Evolutionary conservation across 192 early-diverging fungal species (phyloP), one percentile per base, ranked within the genome.

Genomic region (Dissophora globulifera): DNA sequence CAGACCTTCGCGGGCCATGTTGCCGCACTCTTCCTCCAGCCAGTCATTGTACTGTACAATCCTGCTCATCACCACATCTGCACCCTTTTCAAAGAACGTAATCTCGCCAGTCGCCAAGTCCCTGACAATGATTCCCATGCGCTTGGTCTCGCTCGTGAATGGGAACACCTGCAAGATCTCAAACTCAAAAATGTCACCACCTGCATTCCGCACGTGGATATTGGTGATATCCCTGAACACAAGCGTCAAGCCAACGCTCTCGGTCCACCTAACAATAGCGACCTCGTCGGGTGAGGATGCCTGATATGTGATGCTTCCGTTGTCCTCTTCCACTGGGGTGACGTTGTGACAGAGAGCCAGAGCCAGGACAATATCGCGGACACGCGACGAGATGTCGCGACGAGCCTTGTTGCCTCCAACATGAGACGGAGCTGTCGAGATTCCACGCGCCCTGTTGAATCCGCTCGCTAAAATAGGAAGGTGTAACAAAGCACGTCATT

Each of bases 61-160:
- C 48, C 82, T 83, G 52, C 84, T 74, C 95, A 96, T 97, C 3
- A 98, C 93, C 0, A 87, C 86, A 81, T 96, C 95, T 0, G 96
- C 96, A 27, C 96, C 96, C 84, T 98, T 98, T 76, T 96, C 88
- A 62, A 92, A 92, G 79, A 98, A 98, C 17, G 79, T 82, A 46
- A 97, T 93, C 50, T 97, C 94, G 12, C 88, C 85, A 0, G 88
- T 87, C 3, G 70, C 52, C 43, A 79, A 60, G 46, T 95, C 92
- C 15, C 84, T 79, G 27, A 97, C 85, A 33, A 98, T 85, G 40
- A 98, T 94, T 50, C 96, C 96, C 96, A 98, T 98, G 43, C 96
- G 89, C 80, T 98, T 98, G 11, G 91, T 91, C 78, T 98, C 95
- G 80, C 92, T 93, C n/a, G 95, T 98, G 72, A 98, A 98, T n/a